Percentiles rank a stretch among this genome's conserved stretches.
phyloP scores from a whole-genome alignment of 768 basidiomycete genomes.

The Ephemerocybe angulata region DNA sequence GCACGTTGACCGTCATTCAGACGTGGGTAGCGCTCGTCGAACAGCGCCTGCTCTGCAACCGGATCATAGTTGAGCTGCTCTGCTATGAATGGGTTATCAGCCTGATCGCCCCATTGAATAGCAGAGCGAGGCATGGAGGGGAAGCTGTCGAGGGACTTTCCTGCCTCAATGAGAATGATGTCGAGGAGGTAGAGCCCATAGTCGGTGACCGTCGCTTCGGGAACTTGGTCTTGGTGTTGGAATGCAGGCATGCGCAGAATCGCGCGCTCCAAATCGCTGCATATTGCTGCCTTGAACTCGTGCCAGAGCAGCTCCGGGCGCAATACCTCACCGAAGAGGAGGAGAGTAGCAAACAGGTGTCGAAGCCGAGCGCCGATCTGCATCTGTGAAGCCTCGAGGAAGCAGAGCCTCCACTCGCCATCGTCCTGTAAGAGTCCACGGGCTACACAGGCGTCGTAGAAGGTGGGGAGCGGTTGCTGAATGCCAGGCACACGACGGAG shows the following conservation, averaged over 20 bases:
- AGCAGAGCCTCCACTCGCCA: constrained; percentile 39
- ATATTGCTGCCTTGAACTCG: constrained; percentile 30
- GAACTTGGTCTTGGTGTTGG: constrained; percentile 2
- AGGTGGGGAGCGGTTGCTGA: constrained; percentile 23
- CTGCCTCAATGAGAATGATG: neutral
- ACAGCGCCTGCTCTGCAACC: neutral
- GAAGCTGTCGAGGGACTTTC: no score
- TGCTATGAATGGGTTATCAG: no score
- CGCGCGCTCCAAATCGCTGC: constrained; percentile 34
- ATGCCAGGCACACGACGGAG: constrained; percentile 19
- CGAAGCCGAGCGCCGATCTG: constrained; percentile 34
- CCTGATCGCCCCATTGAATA: no score
- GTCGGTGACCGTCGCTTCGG: constrained; percentile 32
- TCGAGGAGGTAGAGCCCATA: constrained; percentile 34
- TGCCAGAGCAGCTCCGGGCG: constrained; percentile 38
- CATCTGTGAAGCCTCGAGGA: constrained; percentile 35
- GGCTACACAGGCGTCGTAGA: constrained; percentile 38
- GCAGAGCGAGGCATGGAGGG: no score
- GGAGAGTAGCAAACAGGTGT: constrained; percentile 37
- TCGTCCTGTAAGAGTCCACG: constrained; percentile 45
- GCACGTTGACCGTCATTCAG: constrained; percentile 24
- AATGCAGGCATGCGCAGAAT: constrained; percentile 9
- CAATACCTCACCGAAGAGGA: constrained; percentile 25
- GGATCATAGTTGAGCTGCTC: neutral
- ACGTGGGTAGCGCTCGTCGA: neutral